Evolutionary conservation across 176 grass and related monocot species (phyloP), one percentile per base, ranked within the genome.

Genomic region (Saccharum spontaneum): DNA sequence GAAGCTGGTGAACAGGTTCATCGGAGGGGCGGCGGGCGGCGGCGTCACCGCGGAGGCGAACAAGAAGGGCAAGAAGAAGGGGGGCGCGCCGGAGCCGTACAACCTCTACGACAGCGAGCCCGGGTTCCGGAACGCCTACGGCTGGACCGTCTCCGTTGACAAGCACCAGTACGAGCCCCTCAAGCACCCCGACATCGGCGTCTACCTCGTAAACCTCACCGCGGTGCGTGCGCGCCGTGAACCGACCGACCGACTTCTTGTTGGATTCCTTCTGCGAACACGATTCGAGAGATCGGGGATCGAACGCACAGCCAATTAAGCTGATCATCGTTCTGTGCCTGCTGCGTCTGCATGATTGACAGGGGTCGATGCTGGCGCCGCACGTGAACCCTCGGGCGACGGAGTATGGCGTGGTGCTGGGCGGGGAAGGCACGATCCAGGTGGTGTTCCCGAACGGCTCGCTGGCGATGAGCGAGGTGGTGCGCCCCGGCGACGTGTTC

Each of bases 281-380:
- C 6, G 31, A 59, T 16, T 8, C 4, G 34, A 36, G 34, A 36
- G 34, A 36, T 36, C 34, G 34, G 34, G 34, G 17, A 16, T 59
- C 31, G 38, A 0, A 10, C 23, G n/a, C 61, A 6, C 36, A 15
- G 45, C 45, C 6, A 41, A 41, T 41, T 41, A 41, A 67, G n/a
- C 28, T 20, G 64, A 67, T 18, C 23, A 13, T 13, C 18, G 1
- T 46, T 64, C 2, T 66, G 60, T 34, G 52, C 24, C 17, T 55
- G 7, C 7, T 6, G 46, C 46, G 16, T 49, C 12, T n/a, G 10
- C 12, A 2, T 40, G 31, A 6, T 6, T 14, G 44, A 22, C 85
- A 98, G 97, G 97, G 97, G 2, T 95, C 97, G 30, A 94, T 94
- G 93, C 67, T 95, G 88, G 88, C 91, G 55, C 93, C 93, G 74